phyloP scores from a whole-genome alignment of 305 asterid genomes.

The Withania somnifera region DNA sequence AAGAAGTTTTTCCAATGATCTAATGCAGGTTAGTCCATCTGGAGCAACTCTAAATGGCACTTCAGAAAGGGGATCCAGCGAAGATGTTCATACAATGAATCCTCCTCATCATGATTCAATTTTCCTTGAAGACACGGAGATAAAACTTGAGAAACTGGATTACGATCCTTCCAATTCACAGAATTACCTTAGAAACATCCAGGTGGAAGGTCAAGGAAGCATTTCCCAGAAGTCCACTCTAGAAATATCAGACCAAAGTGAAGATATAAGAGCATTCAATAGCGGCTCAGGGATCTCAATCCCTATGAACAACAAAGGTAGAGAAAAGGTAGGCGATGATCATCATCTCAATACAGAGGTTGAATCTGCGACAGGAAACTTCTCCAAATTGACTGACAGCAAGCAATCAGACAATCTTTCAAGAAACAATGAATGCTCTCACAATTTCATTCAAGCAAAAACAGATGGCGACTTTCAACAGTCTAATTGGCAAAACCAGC shows the following conservation, averaged over 20 bases:
- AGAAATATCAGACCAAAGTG: background rate
- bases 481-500: background rate
- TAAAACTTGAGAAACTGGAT: background rate
- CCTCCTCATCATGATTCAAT: background rate
- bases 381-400: background rate
- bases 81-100: background rate
- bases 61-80: background rate
- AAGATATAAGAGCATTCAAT: background rate
- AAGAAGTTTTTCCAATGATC: background rate
- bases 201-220: background rate
- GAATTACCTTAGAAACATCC: background rate
- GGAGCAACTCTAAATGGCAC: background rate
- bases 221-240: conserved; percentile 1
- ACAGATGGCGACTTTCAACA: background rate
- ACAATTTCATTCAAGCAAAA: background rate
- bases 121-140: background rate
- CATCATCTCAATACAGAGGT: background rate
- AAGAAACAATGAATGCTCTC: background rate
- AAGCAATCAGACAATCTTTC: background rate
- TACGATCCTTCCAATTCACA: background rate
- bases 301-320: background rate
- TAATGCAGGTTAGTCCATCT: background rate
- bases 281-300: background rate
- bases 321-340: background rate
- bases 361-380: background rate